These are phyloP conservation scores for Chrysanthemum seticuspe DNA, from an alignment of 129 eudicot genomes.

Conservation along the genomic window DNA sequence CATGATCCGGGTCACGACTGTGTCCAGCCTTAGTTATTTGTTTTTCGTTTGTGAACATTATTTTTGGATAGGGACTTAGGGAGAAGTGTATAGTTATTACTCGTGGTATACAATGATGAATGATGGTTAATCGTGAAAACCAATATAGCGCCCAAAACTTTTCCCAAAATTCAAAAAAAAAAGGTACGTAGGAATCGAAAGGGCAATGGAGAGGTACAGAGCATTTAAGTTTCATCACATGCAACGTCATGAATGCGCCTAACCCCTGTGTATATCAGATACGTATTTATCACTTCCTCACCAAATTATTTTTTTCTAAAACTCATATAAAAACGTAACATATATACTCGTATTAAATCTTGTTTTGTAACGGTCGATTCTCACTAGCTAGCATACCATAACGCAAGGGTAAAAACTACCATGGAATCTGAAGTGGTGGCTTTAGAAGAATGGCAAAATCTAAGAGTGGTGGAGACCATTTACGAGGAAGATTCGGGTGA, in stretches of 20 bases:
- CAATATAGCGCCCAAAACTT: conserved; percentile 23
- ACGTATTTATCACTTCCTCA: no score
- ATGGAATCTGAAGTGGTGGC: conserved; percentile 28
- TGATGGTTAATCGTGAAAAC: background rate
- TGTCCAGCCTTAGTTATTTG: no score
- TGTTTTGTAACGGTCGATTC: background rate
- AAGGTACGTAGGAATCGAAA: background rate
- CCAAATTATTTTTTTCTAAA: background rate
- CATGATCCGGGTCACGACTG: no score
- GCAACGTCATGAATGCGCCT: conserved; percentile 59
- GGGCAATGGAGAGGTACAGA: conserved; percentile 17
- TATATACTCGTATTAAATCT: background rate
- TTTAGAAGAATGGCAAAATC: conserved; percentile 42
- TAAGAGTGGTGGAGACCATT: conserved; percentile 64
- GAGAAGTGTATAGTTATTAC: no score
- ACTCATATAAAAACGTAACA: background rate
- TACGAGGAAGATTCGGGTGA: conserved; percentile 60
- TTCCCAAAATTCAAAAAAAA: background rate
- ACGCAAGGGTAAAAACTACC: background rate
- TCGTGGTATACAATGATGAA: no score
- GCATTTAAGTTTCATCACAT: conserved; percentile 60
- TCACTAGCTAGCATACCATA: background rate
- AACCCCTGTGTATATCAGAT: background rate
- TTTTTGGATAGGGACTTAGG: no score
- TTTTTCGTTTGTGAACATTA: no score